Evolutionary conservation across 129 eudicot genomes (phyloP), one percentile per base, ranked within the genome.

Genomic region (Lactuca saligna): DNA sequence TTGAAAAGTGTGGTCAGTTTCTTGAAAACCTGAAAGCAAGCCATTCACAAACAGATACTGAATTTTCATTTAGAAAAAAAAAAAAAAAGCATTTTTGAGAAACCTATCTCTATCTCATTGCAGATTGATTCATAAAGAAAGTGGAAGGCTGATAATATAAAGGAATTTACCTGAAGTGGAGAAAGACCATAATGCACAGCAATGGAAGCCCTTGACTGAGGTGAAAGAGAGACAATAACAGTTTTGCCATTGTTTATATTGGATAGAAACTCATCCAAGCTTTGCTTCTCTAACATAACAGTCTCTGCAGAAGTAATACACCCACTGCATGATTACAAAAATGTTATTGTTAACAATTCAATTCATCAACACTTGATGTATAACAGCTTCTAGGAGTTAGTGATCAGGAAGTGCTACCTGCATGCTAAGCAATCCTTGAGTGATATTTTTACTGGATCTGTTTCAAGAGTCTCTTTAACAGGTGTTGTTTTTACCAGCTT

Each of bases 371-470:
- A 25, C 29, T 25, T 25, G 29, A 25, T 25, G 29, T 25, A 25
- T 25, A 25, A 25, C 1, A 2, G 29, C 29, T 25, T 25, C 29
- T 25, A 25, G 29, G 29, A 25, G 29, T 25, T 25, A 25, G 15
- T 51, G 17, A 14, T 7, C 8, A 73, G 63, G 54, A 63, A 44
- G 54, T 16, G 32, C 13, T 75, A 89, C 98, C 98, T 93, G 95
- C 97, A 89, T 3, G 98, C 98, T 57, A 93, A 79, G 80, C 98
- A 89, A 68, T 89, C 97, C 78, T 93, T 93, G 74, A 93, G 96
- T 13, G 98, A 89, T 54, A 93, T 89, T 79, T 84, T 93, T 37
- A 93, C 90, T 3, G 97, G 96, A 58, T 89, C 95, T 34, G 77
- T 74, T 63, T 82, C 73, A 67, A 74, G 56, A 10, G 68, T 72